Evolutionary conservation across 768 basidiomycete species (phyloP), one percentile per base, ranked within the genome.

Genomic region (Pleurotus salmoneostramineus): DNA sequence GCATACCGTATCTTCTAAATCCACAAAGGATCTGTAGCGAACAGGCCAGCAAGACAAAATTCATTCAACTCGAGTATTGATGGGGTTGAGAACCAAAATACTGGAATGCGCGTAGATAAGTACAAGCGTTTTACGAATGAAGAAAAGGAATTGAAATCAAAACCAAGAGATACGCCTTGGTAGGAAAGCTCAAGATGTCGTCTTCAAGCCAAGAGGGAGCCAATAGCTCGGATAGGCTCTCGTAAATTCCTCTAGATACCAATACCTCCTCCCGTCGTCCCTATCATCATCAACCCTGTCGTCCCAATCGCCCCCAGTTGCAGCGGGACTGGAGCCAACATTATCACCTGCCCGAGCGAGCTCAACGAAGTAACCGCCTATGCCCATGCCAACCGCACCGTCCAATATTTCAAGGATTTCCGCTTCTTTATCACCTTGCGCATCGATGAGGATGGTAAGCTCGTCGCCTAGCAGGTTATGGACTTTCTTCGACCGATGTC

Each of bases 331-430:
- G 4, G 10, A 5, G 6, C 2, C 44, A 0, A 34, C 60, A 2
- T 40, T 55, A 33, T 59, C 61, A 56, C 65, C 65, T 31, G 65
- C 65, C 43, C 78, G 77, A 36, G 69, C 78, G 14, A 88, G 74
- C 71, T 89, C 83, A 10, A 86, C 76, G 78, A 81, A 88, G 54
- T 78, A 77, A 8, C 80, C 87, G 2, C 74, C 75, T 15, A 89
- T 60, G 3, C 84, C 85, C 74, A 87, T 78, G 6, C 85, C 84
- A 7, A 74, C 67, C 2, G 52, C 35, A 5, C 34, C 43, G 21
- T 55, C 15, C 36, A 55, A 55, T 5, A 55, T n/a, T 17, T 61
- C 54, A 42, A 86, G 61, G 40, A 67, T 69, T 34, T 81, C 71
- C 12, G 74, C 71, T 0, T 74, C 65, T 31, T 80, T 71, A 6